Evolutionary conservation across 2,329 filamentous ascomycete genomes (phyloP), one percentile per base, ranked within the genome.

Genomic region (Fusarium anguioides): DNA sequence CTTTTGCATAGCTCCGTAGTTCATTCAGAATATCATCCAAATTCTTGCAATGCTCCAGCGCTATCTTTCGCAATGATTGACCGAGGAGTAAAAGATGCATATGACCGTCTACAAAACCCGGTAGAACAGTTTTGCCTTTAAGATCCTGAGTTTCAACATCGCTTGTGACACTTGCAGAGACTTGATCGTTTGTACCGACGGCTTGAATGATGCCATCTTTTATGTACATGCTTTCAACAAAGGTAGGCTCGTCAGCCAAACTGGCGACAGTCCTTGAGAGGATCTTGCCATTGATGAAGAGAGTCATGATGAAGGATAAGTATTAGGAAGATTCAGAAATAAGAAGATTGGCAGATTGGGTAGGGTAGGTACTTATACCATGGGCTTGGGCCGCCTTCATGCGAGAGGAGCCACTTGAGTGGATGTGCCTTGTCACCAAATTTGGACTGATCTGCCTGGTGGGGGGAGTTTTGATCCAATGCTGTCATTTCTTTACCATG

Each of bases 101-200:
- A 61, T 88, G 86, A 8, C 83, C 84, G 59, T 88, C 86, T 36
- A 87, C 82, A 75, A 88, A 87, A 15, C 85, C 81, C 0, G 86
- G 85, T 3, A 87, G 76, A 5, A 87, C 76, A 3, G 78, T 79
- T 21, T 71, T 72, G 2, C 78, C 77, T 2, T 47, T 49, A 5
- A 81, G 52, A 29, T 81, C 74, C 26, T 70, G 69, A 2, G 61
- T 69, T 12, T 45, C 10, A 17, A 65, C 37, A 17, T 63, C 48
- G 3, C 40, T 31, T 2, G 53, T 51, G 23, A 58, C 46, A 12
- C 67, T 70, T 6, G 76, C 77, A 2, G 65, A 49, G 2, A 74
- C 46, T 1, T 78, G 73, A 0, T 71, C 60, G 7, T 69, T 68
- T 7, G 76, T 64, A 8, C 79, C 79, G 51, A 81, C 69, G 26